Evolutionary conservation across 2,329 filamentous ascomycete genomes (phyloP).

Genomic region (Dactylellina leptospora): DNA sequence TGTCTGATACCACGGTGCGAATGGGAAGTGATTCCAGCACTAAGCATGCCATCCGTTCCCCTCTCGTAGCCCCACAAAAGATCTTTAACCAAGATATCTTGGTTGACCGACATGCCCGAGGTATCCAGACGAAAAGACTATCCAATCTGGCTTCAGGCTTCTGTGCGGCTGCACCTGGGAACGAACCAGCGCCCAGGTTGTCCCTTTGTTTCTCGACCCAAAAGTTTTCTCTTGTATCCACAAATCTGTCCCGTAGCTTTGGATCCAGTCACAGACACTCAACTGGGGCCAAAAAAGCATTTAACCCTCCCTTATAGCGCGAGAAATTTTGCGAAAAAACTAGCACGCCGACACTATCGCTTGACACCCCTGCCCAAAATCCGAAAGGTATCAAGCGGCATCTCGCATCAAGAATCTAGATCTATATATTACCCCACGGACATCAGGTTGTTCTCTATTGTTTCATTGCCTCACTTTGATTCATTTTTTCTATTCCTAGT

Average conservation of each 20-base stretch:
- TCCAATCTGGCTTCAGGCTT: slow-evolving; percentile 49
- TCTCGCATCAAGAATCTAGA: slow-evolving; percentile 48
- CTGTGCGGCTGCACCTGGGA: slow-evolving; percentile 35
- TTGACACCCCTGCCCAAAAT: slow-evolving; percentile 45
- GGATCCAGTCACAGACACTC: slow-evolving; percentile 47
- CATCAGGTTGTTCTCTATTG: slow-evolving; percentile 45
- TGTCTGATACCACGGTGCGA: slow-evolving; percentile 48
- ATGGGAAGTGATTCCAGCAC: slow-evolving; percentile 50
- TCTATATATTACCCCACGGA: slow-evolving; percentile 54
- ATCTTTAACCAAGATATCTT: slow-evolving; percentile 51
- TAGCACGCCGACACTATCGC: slow-evolving; percentile 34
- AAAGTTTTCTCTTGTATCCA: slow-evolving; percentile 34
- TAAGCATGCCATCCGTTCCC: slow-evolving; percentile 34
- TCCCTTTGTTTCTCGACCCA: slow-evolving; percentile 4
- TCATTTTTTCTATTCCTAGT: slow-evolving; percentile 34
- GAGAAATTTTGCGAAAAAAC: slow-evolving; percentile 42
- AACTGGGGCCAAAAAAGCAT: slow-evolving; percentile 45
- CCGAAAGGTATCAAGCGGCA: slow-evolving; percentile 51
- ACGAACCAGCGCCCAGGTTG: slow-evolving; percentile 19
- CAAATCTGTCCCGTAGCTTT: slow-evolving; percentile 50
- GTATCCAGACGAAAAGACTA: slow-evolving; percentile 23
- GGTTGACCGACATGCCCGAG: slow-evolving; percentile 24
- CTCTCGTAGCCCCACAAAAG: slow-evolving; percentile 39
- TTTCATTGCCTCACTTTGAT: slow-evolving; percentile 51
- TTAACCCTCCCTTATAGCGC: slow-evolving; percentile 16